phyloP scores from a whole-genome alignment of 306 rosid genomes.

The Gastrolobium villosum region DNA sequence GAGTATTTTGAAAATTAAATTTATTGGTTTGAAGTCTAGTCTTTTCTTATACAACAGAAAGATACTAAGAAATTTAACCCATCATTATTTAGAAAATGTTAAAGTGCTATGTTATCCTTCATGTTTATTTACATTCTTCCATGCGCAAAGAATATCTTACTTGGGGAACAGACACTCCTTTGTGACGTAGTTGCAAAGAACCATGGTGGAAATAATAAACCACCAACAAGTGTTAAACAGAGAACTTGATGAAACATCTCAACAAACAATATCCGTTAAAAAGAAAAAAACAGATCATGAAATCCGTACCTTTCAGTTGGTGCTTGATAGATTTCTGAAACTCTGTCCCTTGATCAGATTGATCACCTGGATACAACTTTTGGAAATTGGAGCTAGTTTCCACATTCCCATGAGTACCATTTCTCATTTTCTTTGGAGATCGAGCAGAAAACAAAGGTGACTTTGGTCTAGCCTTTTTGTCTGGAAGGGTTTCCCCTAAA shows the following conservation, averaged over 20 bases:
- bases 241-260: no score
- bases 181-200: no score
- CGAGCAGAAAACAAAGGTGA: neutral
- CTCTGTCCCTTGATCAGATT: neutral
- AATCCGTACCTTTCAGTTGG: neutral
- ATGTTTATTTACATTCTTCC: no score
- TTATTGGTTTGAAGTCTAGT: neutral
- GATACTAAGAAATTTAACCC: neutral
- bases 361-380: neutral
- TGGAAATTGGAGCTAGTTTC: neutral
- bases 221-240: no score
- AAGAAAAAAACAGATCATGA: neutral
- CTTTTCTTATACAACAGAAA: neutral
- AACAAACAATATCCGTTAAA: no score
- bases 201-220: no score
- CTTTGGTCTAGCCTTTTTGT: conserved; percentile 41
- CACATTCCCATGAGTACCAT: neutral
- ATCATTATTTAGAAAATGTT: neutral
- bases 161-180: no score
- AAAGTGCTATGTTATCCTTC: neutral
- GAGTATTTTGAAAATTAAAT: neutral
- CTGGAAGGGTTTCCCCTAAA: neutral
- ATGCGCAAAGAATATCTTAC: no score
- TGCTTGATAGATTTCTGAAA: neutral
- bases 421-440: neutral